These are phyloP conservation scores for Penicillium simplicissimum DNA, from an alignment of 495 filamentous ascomycete species.

Conservation along the genomic window DNA sequence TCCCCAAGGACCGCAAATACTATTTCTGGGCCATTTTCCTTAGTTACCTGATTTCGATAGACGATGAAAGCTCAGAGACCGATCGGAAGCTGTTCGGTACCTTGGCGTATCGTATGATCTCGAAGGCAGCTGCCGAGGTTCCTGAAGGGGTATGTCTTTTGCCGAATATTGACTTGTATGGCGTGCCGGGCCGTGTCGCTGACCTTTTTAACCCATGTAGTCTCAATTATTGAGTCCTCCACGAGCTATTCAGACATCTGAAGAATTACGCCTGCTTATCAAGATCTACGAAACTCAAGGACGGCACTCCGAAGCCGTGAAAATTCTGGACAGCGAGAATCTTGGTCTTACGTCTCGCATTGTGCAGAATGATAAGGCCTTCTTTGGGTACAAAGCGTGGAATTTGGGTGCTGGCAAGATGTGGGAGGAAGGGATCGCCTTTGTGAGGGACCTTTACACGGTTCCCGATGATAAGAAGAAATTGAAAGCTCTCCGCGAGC, in stretches of 20 bases:
- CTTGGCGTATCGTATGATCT: slow-evolving; percentile 60
- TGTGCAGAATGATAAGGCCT: slow-evolving; percentile 53
- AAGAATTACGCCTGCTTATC: slow-evolving; percentile 57
- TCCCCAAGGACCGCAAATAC: slow-evolving; percentile 56
- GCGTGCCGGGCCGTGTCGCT: not conserved
- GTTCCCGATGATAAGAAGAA: slow-evolving; percentile 35
- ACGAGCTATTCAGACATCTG: slow-evolving; percentile 53
- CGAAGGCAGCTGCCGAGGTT: slow-evolving; percentile 55
- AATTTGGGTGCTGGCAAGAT: slow-evolving; percentile 43
- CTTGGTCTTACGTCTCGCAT: slow-evolving; percentile 53
- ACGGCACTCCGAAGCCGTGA: slow-evolving; percentile 47
- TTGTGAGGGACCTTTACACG: slow-evolving; percentile 41
- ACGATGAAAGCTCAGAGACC: slow-evolving; percentile 40
- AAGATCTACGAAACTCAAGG: slow-evolving; percentile 52
- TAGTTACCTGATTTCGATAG: slow-evolving; percentile 43
- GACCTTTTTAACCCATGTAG: not conserved
- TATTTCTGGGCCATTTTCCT: slow-evolving; percentile 60
- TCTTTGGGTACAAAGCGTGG: slow-evolving; percentile 48
- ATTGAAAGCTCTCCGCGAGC: slow-evolving; percentile 41
- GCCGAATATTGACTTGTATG: not conserved
- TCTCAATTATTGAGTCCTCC: slow-evolving; percentile 36
- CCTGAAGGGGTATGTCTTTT: slow-evolving; percentile 21
- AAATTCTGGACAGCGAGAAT: slow-evolving; percentile 52
- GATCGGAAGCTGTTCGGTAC: slow-evolving; percentile 58
- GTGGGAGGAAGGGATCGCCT: slow-evolving; percentile 50